A percentile compares a stretch with the other conserved stretches of the same genome.
Conservation (phyloP, 1,139 yeast species). For the Nematodospora anomalae region DNA sequence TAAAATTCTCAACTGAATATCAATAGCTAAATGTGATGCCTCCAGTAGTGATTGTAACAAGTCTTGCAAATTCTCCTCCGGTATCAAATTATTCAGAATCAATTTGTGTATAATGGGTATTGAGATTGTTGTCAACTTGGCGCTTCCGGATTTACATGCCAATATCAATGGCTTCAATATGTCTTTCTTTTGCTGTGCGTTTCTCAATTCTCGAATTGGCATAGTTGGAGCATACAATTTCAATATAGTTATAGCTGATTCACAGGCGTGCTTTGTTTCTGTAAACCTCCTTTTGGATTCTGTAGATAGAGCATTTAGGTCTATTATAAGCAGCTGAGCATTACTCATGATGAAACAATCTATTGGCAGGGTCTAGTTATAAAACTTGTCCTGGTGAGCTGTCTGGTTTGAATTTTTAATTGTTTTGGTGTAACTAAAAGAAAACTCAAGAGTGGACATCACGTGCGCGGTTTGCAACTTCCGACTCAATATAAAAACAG, state of each 20-base stretch:
- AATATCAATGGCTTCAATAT: constrained; percentile 69
- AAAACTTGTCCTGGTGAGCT: neutral
- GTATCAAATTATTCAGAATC: constrained; percentile 49
- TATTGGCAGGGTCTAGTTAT: neutral
- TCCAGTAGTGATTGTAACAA: constrained; percentile 69
- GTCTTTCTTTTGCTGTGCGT: constrained; percentile 43
- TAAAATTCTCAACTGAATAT: constrained; percentile 82
- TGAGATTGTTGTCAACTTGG: constrained; percentile 70
- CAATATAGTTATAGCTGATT: constrained; percentile 53
- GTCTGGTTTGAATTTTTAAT: neutral
- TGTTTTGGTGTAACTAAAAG: too few species aligned
- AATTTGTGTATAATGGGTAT: constrained; percentile 67
- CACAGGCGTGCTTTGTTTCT: constrained; percentile 69
- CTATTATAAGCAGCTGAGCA: constrained; percentile 51
- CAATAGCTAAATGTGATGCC: constrained; percentile 74
- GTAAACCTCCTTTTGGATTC: constrained; percentile 72
- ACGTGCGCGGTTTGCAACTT: too few species aligned
- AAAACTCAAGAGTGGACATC: too few species aligned
- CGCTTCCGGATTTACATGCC: constrained; percentile 73
- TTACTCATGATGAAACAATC: constrained; percentile 27
- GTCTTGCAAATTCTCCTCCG: constrained; percentile 49
- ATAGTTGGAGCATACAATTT: constrained; percentile 26
- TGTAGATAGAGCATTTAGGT: constrained; percentile 56
- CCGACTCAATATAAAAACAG: too few species aligned
- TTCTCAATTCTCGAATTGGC: constrained; percentile 20